Percentiles rank a stretch among this genome's conserved stretches.
These are phyloP conservation scores for Mangifera indica DNA, from an alignment of 345 rosid species.

Conservation along the genomic window DNA sequence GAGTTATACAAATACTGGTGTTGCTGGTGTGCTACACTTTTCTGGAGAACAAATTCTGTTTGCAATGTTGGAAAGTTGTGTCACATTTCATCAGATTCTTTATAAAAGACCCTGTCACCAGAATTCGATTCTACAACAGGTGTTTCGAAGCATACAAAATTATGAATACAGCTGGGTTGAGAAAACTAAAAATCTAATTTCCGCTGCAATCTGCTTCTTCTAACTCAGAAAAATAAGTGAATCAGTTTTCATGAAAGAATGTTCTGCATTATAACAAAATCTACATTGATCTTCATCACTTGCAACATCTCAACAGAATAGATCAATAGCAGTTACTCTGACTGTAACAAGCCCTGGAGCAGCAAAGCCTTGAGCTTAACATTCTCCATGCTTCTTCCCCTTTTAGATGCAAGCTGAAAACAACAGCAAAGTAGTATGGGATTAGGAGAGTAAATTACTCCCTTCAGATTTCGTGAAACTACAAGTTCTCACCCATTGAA, in stretches of 20 bases:
- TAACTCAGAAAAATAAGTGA: neutral
- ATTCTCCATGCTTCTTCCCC: conserved; percentile 4
- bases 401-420: neutral
- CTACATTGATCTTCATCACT: neutral
- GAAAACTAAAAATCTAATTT: neutral
- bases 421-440: neutral
- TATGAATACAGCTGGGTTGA: neutral
- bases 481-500: too few species aligned
- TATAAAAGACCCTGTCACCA: too few species aligned
- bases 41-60: too few species aligned
- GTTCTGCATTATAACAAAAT: conserved; percentile 3
- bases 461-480: too few species aligned
- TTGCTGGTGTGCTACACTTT: too few species aligned
- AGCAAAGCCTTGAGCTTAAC: conserved; percentile 7
- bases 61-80: too few species aligned
- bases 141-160: neutral
- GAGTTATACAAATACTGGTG: too few species aligned
- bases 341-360: conserved; percentile 5
- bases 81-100: too few species aligned
- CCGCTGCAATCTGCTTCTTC: conserved; percentile 5
- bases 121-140: too few species aligned
- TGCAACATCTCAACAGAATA: neutral
- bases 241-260: conserved; percentile 14
- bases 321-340: neutral
- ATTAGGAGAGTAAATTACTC: too few species aligned